A percentile compares a stretch with the other conserved stretches of the same genome.
Evolutionary conservation across 2,329 filamentous ascomycete genomes (phyloP).

Genomic region (Ampelomyces quisqualis): DNA sequence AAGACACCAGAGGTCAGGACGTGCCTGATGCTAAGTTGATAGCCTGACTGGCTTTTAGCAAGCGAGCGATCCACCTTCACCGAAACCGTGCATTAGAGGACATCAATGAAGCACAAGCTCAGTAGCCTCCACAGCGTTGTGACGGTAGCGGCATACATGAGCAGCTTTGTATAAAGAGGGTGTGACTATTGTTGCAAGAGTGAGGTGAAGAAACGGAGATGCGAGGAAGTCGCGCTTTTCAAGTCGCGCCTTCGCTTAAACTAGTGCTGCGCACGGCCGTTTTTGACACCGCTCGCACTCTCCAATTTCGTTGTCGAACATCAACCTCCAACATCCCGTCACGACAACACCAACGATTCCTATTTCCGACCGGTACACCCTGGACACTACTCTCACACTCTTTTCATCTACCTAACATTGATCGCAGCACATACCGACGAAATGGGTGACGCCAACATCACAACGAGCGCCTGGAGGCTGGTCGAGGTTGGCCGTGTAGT

Average conservation of each 20-base stretch:
- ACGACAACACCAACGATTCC: constrained; percentile 38
- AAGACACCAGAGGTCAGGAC: too few species aligned
- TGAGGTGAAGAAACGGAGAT: constrained; percentile 3
- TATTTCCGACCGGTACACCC: constrained; percentile 45
- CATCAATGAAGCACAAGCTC: too few species aligned
- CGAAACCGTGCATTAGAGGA: too few species aligned
- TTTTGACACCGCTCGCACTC: constrained; percentile 6
- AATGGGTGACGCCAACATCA: constrained; percentile 53
- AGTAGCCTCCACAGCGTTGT: too few species aligned
- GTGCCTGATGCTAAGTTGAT: too few species aligned
- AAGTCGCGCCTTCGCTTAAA: constrained; percentile 8
- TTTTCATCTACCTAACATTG: constrained; percentile 27
- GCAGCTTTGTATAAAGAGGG: not conserved
- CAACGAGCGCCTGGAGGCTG: constrained; percentile 68
- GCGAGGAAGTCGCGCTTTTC: constrained; percentile 18
- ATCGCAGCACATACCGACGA: constrained; percentile 42
- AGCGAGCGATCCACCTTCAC: too few species aligned
- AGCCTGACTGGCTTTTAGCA: too few species aligned
- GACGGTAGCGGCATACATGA: too few species aligned
- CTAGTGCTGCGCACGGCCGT: constrained; percentile 1
- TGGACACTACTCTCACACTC: constrained; percentile 24
- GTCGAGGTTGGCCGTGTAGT: constrained; percentile 98
- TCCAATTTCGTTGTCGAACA: constrained; percentile 16
- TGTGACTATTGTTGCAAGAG: not conserved
- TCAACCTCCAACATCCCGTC: constrained; percentile 28